Evolutionary conservation across 805 yeast genomes (phyloP), one percentile per base, ranked within the genome.

Genomic region (Candida boidinii): DNA sequence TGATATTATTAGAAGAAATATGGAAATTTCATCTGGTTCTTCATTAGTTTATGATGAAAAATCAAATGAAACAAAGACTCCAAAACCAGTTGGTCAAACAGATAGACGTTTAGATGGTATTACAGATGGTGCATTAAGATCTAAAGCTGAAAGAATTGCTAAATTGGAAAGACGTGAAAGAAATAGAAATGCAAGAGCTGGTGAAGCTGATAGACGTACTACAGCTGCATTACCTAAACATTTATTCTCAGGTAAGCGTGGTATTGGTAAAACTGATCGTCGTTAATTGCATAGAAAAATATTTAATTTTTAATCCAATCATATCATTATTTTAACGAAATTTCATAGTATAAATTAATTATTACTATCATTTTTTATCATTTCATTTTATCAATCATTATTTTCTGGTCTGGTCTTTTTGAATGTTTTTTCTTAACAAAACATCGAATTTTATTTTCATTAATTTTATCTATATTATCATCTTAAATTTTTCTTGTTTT

Each of bases 191-290:
- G 96, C 96, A 27, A 79, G 94, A 62, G 82, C 77, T 45, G 96
- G 97, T 67, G 99, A 92, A 67, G 82, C 84, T 53, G 99, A 92
- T 64, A 79, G 97, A 62, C 95, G 86, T 58, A 68, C 76, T 37
- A 73, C 87, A 34, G 92, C 83, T 33, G 66, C 84, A 41, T 61
- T 84, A 65, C 95, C 96, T 43, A 90, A 88, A 69, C 98, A 92
- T 65, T 70, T 92, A 72, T 83, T 81, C 68, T 66, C 86, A 50
- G 99, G 99, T 65, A 92, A 92, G 73, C 79, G 98, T 66, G 94
- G 96, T 68, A 77, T 76, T 51, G 96, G 96, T 60, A 81, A 80
- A 60, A 79, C 86, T 43, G 95, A 86, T 60, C 74, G 83, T 64
- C 90, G 97, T 70, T 85, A 68, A 34, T 15, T 17, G 12, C 16